phyloP scores from a whole-genome alignment of 2,329 filamentous ascomycete genomes.

The Paradendryphiella salina region DNA sequence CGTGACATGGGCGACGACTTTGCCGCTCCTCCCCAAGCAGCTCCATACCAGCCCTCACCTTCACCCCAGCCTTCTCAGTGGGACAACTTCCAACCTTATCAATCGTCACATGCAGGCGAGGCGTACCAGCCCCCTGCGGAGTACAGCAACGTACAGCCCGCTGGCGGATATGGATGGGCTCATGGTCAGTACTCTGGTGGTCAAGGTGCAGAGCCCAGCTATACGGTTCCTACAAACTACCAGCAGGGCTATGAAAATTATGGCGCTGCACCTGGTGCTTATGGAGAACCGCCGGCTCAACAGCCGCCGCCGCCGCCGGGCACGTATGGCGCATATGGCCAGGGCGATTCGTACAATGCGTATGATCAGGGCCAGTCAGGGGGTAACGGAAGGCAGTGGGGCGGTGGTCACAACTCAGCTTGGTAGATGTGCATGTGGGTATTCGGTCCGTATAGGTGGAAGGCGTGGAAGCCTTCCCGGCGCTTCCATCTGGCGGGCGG shows the following conservation, averaged over 20 bases:
- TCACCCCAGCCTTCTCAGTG: conserved; percentile 37
- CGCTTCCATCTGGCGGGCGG: not conserved
- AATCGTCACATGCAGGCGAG: conserved; percentile 39
- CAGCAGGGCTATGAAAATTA: conserved; percentile 46
- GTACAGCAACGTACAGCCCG: conserved; percentile 31
- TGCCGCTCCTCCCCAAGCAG: conserved; percentile 13
- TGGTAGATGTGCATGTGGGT: conserved; percentile 23
- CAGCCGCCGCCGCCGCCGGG: conserved; percentile 24
- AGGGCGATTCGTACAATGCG: conserved; percentile 23
- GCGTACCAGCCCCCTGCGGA: conserved; percentile 34
- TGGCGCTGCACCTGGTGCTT: conserved; percentile 15
- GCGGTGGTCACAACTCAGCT: conserved; percentile 32
- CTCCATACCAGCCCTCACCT: conserved; percentile 27
- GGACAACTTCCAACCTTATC: conserved; percentile 43
- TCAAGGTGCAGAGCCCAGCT: conserved; percentile 39
- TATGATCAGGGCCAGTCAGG: conserved; percentile 24
- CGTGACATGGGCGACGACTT: conserved; percentile 33
- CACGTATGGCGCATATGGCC: conserved; percentile 28
- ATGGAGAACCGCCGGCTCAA: conserved; percentile 22
- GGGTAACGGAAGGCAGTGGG: conserved; percentile 37
- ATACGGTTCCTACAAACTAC: conserved; percentile 42
- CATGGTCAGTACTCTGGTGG: conserved; percentile 40
- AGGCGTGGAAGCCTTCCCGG: not conserved
- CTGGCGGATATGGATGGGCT: conserved; percentile 33
- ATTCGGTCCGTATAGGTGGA: not conserved